These are phyloP conservation scores for Citrullus amarus DNA, from an alignment of 306 rosid species.

Conservation along the genomic window DNA sequence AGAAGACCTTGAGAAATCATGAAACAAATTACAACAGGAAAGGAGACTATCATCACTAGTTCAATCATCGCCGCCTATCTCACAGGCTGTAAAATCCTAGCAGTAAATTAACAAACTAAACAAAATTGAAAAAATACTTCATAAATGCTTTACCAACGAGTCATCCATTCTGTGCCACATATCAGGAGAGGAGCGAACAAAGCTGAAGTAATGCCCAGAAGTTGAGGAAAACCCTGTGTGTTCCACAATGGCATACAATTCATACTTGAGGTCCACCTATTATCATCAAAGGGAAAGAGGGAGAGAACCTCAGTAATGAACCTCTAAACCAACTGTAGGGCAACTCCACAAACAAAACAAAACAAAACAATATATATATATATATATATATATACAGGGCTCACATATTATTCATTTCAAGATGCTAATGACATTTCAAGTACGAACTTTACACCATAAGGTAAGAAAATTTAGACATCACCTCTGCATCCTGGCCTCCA, in stretches of 20 bases:
- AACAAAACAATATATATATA: too few species aligned
- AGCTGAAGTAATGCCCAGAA: conserved; percentile 79
- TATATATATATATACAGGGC: neutral
- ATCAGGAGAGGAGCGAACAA: conserved; percentile 63
- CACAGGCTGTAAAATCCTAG: neutral
- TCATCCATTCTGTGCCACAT: conserved; percentile 79
- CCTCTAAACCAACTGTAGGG: neutral
- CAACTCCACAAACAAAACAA: too few species aligned
- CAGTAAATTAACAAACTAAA: neutral
- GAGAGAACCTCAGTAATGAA: neutral
- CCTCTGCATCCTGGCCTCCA: conserved; percentile 20
- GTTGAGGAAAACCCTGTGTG: conserved; percentile 57
- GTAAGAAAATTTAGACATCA: conserved; percentile 25
- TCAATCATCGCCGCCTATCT: neutral
- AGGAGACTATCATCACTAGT: neutral
- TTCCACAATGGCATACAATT: conserved; percentile 73
- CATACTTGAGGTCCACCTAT: conserved; percentile 56
- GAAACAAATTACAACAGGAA: neutral
- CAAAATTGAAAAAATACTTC: neutral
- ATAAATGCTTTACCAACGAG: conserved; percentile 37
- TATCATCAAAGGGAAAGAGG: neutral
- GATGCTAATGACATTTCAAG: neutral
- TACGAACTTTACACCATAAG: neutral
- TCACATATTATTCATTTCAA: neutral
- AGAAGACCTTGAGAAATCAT: neutral